Conservation (phyloP, 345 rosid species). For the Boechera retrofracta region DNA sequence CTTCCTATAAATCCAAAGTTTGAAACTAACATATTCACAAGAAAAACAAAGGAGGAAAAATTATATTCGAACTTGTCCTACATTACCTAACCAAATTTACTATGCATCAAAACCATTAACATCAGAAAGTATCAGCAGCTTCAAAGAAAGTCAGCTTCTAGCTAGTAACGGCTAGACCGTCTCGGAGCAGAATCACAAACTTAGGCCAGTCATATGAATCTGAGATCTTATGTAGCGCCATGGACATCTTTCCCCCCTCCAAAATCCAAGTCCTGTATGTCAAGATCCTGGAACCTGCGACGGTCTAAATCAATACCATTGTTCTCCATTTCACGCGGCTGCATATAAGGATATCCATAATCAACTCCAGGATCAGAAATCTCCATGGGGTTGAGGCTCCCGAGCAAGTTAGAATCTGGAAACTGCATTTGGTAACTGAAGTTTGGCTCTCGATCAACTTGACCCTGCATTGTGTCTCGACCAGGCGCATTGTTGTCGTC, state of each 20-base stretch:
- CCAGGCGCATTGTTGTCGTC: constrained; percentile 36
- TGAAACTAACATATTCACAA: constrained; percentile 28
- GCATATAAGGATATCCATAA: constrained; percentile 36
- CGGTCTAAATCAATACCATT: constrained; percentile 19
- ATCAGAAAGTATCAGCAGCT: constrained; percentile 20
- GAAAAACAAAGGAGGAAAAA: constrained; percentile 19
- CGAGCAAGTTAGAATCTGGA: constrained; percentile 36
- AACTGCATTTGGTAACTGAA: constrained; percentile 32
- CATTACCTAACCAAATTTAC: constrained; percentile 22
- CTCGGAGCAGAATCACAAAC: background rate
- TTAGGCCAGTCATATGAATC: constrained; percentile 3
- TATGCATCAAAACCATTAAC: constrained; percentile 26
- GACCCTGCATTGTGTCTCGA: constrained; percentile 17
- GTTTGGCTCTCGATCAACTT: constrained; percentile 26
- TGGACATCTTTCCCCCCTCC: constrained; percentile 14
- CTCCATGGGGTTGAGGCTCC: constrained; percentile 36
- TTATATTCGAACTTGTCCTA: constrained; percentile 26
- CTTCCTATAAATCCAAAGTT: background rate
- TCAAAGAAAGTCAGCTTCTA: constrained; percentile 27
- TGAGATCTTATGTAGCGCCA: background rate
- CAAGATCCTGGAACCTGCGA: constrained; percentile 22
- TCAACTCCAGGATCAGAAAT: constrained; percentile 30
- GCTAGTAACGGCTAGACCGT: constrained; percentile 1
- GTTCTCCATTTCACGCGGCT: constrained; percentile 27
- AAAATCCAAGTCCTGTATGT: constrained; percentile 14